phyloP scores from a whole-genome alignment of 371 early-diverging fungal species.

The Mucor indicus region DNA sequence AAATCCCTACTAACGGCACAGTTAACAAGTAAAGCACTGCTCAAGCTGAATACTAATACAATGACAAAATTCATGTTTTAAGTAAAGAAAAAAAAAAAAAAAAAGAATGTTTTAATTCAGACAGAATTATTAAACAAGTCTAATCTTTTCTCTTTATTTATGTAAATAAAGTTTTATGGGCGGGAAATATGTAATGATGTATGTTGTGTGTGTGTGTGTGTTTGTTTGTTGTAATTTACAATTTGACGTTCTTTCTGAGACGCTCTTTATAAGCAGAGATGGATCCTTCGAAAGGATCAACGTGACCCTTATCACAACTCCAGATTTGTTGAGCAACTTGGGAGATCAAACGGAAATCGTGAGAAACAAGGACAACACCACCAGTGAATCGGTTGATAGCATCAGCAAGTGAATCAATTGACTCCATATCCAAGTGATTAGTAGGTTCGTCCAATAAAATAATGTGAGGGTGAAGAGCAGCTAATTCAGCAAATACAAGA shows the following conservation, averaged over 20 bases:
- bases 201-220: no score
- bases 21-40: no score
- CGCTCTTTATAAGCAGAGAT: conserved; percentile 89
- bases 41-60: no score
- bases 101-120: no score
- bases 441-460: conserved; percentile 99
- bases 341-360: conserved; percentile 98
- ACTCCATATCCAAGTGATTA: conserved; percentile 91
- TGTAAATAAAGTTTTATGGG: no score
- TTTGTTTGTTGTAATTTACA: no score
- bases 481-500: conserved; percentile 94
- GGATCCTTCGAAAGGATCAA: conserved; percentile 74
- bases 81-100: no score
- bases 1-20: no score
- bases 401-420: conserved; percentile 95
- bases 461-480: conserved; percentile 87
- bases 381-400: conserved; percentile 95
- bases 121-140: no score
- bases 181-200: no score
- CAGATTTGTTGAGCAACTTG: conserved; percentile 96
- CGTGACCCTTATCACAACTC: conserved; percentile 87
- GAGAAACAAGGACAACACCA: conserved; percentile 97
- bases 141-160: no score
- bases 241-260: conserved; percentile 76
- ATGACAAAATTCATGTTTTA: no score